Conservation (phyloP, 2,329 filamentous ascomycete species). For the Whalleya microplaca region DNA sequence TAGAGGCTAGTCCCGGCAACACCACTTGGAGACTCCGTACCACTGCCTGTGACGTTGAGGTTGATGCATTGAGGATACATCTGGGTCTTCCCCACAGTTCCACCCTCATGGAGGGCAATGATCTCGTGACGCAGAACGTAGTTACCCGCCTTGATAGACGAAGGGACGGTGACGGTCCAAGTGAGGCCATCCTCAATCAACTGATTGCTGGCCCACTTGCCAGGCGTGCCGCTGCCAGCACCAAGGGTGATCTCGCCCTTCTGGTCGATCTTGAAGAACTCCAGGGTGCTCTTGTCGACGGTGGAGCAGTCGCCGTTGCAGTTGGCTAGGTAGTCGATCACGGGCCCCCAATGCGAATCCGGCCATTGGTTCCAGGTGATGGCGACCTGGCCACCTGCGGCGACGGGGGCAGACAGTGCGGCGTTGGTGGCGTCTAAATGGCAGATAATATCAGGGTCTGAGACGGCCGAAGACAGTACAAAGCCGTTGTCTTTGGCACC, state of each 20-base stretch:
- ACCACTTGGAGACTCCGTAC: slow-evolving; percentile 50
- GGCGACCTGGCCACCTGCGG: slow-evolving; percentile 61
- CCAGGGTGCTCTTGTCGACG: slow-evolving; percentile 36
- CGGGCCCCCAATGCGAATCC: slow-evolving; percentile 52
- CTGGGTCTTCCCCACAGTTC: slow-evolving; percentile 45
- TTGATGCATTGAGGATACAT: slow-evolving; percentile 59
- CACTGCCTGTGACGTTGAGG: slow-evolving; percentile 55
- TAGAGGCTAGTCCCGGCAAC: slow-evolving; percentile 45
- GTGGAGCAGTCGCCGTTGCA: slow-evolving; percentile 36
- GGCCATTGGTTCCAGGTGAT: slow-evolving; percentile 70
- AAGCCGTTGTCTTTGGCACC: slow-evolving; percentile 41
- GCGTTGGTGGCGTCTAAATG: slow-evolving; percentile 41
- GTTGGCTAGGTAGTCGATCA: slow-evolving; percentile 42
- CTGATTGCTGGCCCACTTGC: slow-evolving; percentile 39
- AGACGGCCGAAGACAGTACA: slow-evolving; percentile 44
- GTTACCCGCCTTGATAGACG: slow-evolving; percentile 47
- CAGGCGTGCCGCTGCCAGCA: slow-evolving; percentile 39
- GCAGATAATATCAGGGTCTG: slow-evolving; percentile 43
- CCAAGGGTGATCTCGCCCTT: slow-evolving; percentile 42
- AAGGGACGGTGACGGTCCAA: slow-evolving; percentile 50
- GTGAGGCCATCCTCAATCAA: slow-evolving; percentile 51
- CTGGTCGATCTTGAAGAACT: slow-evolving; percentile 38
- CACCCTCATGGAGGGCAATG: slow-evolving; percentile 50
- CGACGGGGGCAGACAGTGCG: slow-evolving; percentile 42
- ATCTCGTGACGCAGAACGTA: slow-evolving; percentile 55